Evolutionary conservation across 2,329 filamentous ascomycete genomes (phyloP), one percentile per base, ranked within the genome.

Genomic region (Fusarium secorum): DNA sequence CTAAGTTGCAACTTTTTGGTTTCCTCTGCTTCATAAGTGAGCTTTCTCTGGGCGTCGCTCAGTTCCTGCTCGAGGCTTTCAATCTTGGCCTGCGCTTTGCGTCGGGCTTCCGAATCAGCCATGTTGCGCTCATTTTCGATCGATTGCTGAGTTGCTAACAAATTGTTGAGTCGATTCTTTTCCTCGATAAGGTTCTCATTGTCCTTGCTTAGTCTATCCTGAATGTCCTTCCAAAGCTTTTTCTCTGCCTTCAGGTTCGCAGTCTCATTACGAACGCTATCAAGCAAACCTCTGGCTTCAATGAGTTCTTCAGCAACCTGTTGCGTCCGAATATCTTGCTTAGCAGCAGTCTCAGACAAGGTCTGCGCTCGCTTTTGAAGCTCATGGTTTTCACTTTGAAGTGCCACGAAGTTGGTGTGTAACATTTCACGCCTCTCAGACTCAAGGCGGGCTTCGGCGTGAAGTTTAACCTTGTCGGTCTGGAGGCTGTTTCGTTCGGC

Each of bases 191-290:
- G 84, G 24, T 84, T 89, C 77, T 97, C 94, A 71, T 96, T 97
- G 77, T 98, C 95, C 75, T 96, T 93, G 68, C 89, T 92, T 45
- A 98, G 85, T 56, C 97, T 90, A 70, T 93, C 91, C 78, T 98
- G 95, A 36, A 98, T 97, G 60, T 92, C 93, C 83, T 96, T 97
- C 92, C 93, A 97, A 14, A 99, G 86, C 39, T 94, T 92, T 82
- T 97, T 97, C 81, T 98, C 95, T 0, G 95, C 95, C 80, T 97
- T 97, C 36, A 98, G 87, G 77, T 98, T 98, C 20, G 94, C 91
- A 58, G 91, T 94, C 79, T 99, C 96, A 71, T 94, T 94, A 56
- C 94, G 92, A 80, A 98, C 88, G 76, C 94, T 95, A 77, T 99
- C 95, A 7, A 93, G 85, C 56, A 95, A 83, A 35, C 92, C 92